phyloP scores from a whole-genome alignment of 2,329 filamentous ascomycete species.

The Coniochaeta sp. region DNA sequence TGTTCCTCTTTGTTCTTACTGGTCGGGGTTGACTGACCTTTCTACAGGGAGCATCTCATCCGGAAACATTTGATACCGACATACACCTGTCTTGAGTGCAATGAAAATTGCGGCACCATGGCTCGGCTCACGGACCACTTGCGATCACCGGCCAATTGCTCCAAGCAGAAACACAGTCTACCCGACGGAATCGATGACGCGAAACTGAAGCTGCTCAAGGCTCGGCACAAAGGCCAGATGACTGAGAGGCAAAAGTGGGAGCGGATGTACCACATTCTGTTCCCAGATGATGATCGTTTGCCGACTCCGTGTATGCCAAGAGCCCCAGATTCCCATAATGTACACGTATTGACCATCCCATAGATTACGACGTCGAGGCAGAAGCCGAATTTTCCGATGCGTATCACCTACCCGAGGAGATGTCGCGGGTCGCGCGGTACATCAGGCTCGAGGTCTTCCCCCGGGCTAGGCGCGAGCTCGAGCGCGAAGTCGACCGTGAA shows the following conservation, averaged over 20 bases:
- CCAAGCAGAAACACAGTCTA: constrained; percentile 34
- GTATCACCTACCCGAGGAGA: constrained; percentile 13
- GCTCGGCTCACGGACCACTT: constrained; percentile 15
- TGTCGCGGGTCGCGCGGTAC: constrained; percentile 12
- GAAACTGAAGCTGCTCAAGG: constrained; percentile 14
- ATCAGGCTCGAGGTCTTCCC: constrained; percentile 24
- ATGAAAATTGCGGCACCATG: constrained; percentile 14
- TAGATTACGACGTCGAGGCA: constrained; percentile 23
- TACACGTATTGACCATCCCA: background rate
- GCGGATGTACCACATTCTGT: constrained; percentile 16
- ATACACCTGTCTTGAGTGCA: constrained; percentile 17
- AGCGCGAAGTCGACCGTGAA: constrained; percentile 16
- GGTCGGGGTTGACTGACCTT: background rate
- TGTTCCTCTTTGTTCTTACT: background rate
- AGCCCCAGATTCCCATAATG: background rate
- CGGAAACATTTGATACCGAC: constrained; percentile 16
- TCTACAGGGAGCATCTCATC: constrained; percentile 18
- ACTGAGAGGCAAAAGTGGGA: constrained; percentile 15
- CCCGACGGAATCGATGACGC: constrained; percentile 37
- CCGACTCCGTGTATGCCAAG: constrained; percentile 13
- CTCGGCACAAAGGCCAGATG: constrained; percentile 9
- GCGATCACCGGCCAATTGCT: constrained; percentile 23
- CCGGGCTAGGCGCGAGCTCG: constrained; percentile 22
- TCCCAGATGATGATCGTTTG: constrained; percentile 9
- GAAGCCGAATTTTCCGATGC: constrained; percentile 8